A percentile compares a stretch with the other conserved stretches of the same genome.
Conservation (phyloP, 2,329 filamentous ascomycete species). For the Cladophialophora immunda region DNA sequence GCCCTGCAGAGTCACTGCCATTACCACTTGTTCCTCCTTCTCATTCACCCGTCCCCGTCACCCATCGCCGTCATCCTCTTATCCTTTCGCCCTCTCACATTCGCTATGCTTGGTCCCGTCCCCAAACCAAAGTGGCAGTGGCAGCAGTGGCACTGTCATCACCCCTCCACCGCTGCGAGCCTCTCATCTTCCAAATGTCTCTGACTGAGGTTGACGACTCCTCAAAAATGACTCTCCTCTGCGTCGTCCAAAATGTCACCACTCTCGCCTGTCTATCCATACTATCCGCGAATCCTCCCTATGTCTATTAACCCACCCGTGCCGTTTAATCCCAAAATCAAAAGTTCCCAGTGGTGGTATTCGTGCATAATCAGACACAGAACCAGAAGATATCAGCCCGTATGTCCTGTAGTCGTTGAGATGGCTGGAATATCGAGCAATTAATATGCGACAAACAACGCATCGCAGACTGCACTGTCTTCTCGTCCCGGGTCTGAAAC, state of each 20-base stretch:
- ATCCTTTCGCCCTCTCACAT: neutral
- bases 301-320: constrained; percentile 20
- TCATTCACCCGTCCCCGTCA: constrained; percentile 5
- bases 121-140: neutral
- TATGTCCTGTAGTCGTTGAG: neutral
- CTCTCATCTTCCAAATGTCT: neutral
- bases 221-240: neutral
- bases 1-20: neutral
- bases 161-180: neutral
- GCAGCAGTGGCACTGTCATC: neutral
- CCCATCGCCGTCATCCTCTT: neutral
- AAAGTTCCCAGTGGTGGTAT: neutral
- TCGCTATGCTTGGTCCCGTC: neutral
- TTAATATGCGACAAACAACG: neutral
- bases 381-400: neutral
- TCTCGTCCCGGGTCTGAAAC: neutral
- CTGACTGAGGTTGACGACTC: neutral
- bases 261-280: constrained; percentile 11
- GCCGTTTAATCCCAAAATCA: neutral
- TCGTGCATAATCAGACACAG: constrained; percentile 3
- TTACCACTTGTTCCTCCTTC: neutral
- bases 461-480: neutral
- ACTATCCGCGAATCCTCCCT: neutral
- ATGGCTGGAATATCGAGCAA: neutral
- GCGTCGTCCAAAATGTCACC: neutral